Base-by-base conservation (phyloP, 1,284 basidiomycete genomes). In the Rhodotorula sp. region DNA sequence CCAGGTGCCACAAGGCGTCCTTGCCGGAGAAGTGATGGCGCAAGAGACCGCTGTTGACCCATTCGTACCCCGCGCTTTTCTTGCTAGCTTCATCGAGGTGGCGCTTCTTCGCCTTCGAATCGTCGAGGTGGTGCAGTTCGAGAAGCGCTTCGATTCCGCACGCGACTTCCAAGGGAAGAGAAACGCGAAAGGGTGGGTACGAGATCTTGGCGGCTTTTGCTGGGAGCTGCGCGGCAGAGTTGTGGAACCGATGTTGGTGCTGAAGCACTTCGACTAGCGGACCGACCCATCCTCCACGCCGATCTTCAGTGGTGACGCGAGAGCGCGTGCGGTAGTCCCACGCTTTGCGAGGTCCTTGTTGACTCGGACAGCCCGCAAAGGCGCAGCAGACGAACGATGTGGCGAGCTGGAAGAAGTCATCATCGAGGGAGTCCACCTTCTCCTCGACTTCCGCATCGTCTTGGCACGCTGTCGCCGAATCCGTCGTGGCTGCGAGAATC, bases 361-460 rank as follows among this genome's bases (percentile, higher is more conserved):
- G 20, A 6, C 1, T 10, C 2, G 34, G 62, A 18, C 63, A 64
- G 1, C 12, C n/a, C 5, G 16, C 20, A 31, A 39, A 34, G 7
- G n/a, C 21, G 60, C 69, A 70, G 43, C 58, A 31, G 23, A 70
- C 34, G 48, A 58, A 15, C 21, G 64, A 70, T 16, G 63, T 48
- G 0, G 56, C 46, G 7, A 16, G 39, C 7, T n/a, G 20, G 56
- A 66, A 59, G 46, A 60, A 70, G 16, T 20, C 64, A 29, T 62
- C 60, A 46, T 47, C 29, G 23, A 65, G 7, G 5, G 16, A 29
- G 12, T 47, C 54, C 8, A 8, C 12, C 7, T 23, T 12, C n/a
- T 59, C 48, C 6, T 3, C 8, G 46, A 21, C 7, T 14, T 54
- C 61, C 6, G 5, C n/a, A 3, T 8, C 49, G 5, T 12, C 57